Conservation (phyloP, 2,329 filamentous ascomycete species). For the Didymella lethalis region DNA sequence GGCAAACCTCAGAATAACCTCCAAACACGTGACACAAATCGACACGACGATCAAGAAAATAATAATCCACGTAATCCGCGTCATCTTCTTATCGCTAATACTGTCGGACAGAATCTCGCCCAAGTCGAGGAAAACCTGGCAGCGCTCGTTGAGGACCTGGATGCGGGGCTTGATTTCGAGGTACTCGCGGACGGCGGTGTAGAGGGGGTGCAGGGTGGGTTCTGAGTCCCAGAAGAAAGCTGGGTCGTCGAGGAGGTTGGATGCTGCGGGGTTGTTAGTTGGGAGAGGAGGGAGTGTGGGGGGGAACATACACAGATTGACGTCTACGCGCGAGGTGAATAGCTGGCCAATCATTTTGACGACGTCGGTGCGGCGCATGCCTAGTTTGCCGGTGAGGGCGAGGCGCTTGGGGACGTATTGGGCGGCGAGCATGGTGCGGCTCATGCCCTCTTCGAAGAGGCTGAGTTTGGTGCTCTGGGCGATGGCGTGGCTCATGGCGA, state of each 20-base stretch:
- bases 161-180: constrained; percentile 96
- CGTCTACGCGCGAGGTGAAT: constrained; percentile 94
- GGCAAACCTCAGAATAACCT: constrained; percentile 83
- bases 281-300: no score
- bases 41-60: constrained; percentile 91
- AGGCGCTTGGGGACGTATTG: constrained; percentile 90
- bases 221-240: constrained; percentile 99
- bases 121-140: constrained; percentile 93
- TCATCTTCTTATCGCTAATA: constrained; percentile 95
- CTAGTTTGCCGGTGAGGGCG: constrained; percentile 86
- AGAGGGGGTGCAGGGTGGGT: constrained; percentile 91
- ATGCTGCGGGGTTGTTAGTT: constrained; percentile 54
- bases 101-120: constrained; percentile 93
- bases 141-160: constrained; percentile 95
- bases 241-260: constrained; percentile 93
- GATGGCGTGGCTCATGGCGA: constrained; percentile 96
- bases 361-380: constrained; percentile 91
- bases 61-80: constrained; percentile 95
- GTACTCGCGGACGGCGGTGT: constrained; percentile 93
- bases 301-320: constrained; percentile 75
- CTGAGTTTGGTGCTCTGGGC: constrained; percentile 96
- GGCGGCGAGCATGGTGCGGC: constrained; percentile 88
- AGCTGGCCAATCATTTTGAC: constrained; percentile 88
- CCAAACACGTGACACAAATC: constrained; percentile 88
- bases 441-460: constrained; percentile 96